These are phyloP conservation scores for Fusarium transvaalense DNA, from an alignment of 2,329 filamentous ascomycete species.

Conservation along the genomic window DNA sequence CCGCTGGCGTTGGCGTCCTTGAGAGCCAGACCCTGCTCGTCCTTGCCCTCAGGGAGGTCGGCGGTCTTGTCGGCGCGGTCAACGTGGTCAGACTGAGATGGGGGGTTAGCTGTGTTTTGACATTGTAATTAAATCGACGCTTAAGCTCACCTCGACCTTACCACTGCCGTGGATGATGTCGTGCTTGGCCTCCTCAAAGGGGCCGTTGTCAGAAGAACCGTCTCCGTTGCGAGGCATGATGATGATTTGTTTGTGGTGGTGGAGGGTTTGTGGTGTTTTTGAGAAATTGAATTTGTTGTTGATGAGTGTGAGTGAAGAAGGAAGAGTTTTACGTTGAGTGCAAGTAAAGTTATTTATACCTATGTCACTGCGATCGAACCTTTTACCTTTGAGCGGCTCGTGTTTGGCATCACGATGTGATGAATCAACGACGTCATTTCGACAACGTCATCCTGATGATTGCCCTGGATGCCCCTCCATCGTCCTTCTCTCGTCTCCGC, in stretches of 20 bases:
- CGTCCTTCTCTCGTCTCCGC: constrained; percentile 10
- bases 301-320: constrained; percentile 18
- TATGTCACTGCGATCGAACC: constrained; percentile 3
- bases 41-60: constrained; percentile 57
- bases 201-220: constrained; percentile 62
- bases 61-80: constrained; percentile 64
- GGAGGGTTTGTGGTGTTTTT: constrained; percentile 5
- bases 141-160: constrained; percentile 53
- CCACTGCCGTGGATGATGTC: constrained; percentile 61
- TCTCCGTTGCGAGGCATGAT: constrained; percentile 66
- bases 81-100: constrained; percentile 53
- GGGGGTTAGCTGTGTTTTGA: neutral
- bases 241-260: constrained; percentile 21
- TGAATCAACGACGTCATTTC: constrained; percentile 41
- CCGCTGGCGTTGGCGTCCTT: constrained; percentile 58
- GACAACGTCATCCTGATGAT: constrained; percentile 37
- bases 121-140: neutral
- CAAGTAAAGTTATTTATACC: constrained; percentile 36
- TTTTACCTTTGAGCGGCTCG: constrained; percentile 1
- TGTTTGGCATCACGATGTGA: constrained; percentile 38
- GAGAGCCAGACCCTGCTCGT: constrained; percentile 59
- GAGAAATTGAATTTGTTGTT: neutral
- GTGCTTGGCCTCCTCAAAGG: constrained; percentile 55
- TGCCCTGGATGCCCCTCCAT: constrained; percentile 9
- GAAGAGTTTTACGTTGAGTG: neutral